Base-by-base conservation (phyloP, 495 filamentous ascomycete species). In the Trichoderma orchidacearum region DNA sequence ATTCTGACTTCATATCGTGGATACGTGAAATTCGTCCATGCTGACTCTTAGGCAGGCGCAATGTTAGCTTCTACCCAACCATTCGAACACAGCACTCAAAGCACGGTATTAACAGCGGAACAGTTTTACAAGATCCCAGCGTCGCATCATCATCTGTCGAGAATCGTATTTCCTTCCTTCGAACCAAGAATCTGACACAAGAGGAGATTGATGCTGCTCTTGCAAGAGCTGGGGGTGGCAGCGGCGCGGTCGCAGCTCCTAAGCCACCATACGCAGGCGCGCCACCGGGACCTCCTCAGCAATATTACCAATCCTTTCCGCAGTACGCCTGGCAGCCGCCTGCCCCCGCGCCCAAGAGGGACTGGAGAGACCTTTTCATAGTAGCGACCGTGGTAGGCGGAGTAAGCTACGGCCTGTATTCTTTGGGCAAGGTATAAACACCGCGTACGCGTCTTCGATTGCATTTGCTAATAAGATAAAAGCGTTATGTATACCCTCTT, bases 281-380 rank as follows among this genome's bases (percentile, higher is more conserved):
- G 56, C 60, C 66, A n/a, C 59, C 59, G 17, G 75, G 75, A 15
- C 75, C 80, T 58, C 69, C 76, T n/a, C 76, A 76, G 32, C 76
- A 75, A 56, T 85, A 82, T 68, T 89, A 91, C 76, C 82, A 81
- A 13, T 70, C 64, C n/a, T 72, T 71, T 63, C 75, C 75, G 51
- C 83, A 82, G 66, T 94, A 90, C 72, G 74, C 70, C 61, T 78
- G 75, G 75, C 73, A 69, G 59, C 70, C 69, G 68, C 85, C 85
- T 56, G 82, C 81, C 54, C 78, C 83, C 17, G 83, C 85, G 53
- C 89, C 93, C 6, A 84, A 82, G 63, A 80, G 93, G 59, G 93
- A 99, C 68, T 99, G 93, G 93, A 80, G 93, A 51, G 93, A 99
- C 63, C 96, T 88, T 86, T 99, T 96, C 66, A 95, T 96, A 61